Evolutionary conservation across 352 stramenopile species (phyloP).

Genomic region (Pilasporangium apinafurcum): DNA sequence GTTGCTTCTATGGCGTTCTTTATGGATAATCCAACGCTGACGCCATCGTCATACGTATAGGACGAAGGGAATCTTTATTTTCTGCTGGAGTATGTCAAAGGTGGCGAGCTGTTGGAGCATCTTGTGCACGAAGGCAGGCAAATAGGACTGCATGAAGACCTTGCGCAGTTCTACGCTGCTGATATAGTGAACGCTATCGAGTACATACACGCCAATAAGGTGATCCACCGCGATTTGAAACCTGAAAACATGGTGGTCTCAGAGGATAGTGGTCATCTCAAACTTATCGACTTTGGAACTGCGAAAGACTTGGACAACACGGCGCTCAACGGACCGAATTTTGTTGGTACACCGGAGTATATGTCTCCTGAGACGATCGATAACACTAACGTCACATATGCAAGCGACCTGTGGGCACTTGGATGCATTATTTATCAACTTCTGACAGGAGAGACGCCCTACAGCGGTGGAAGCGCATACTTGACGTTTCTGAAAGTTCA

Average conservation of each 20-base stretch:
- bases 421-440: conserved; percentile 78
- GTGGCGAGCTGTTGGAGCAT: conserved; percentile 89
- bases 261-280: conserved; percentile 45
- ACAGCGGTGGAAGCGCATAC: conserved; percentile 71
- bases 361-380: conserved; percentile 84
- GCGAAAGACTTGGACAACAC: conserved; percentile 61
- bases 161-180: conserved; percentile 82
- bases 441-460: conserved; percentile 73
- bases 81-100: conserved; percentile 90
- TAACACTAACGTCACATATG: conserved; percentile 58
- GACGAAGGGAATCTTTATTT: conserved; percentile 95
- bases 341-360: conserved; percentile 86
- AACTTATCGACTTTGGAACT: conserved; percentile 82
- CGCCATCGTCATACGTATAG: conserved; percentile 1
- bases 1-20: neutral
- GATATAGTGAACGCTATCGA: conserved; percentile 90
- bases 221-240: conserved; percentile 94
- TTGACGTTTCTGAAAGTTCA: conserved; percentile 75
- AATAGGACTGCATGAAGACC: conserved; percentile 67
- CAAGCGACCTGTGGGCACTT: conserved; percentile 72
- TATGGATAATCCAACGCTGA: neutral
- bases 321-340: conserved; percentile 74
- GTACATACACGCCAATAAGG: conserved; percentile 88
- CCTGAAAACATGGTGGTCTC: conserved; percentile 95
- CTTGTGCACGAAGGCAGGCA: conserved; percentile 79